Base-by-base conservation (phyloP, 2,329 filamentous ascomycete species). In the Bipolaris victoriae region DNA sequence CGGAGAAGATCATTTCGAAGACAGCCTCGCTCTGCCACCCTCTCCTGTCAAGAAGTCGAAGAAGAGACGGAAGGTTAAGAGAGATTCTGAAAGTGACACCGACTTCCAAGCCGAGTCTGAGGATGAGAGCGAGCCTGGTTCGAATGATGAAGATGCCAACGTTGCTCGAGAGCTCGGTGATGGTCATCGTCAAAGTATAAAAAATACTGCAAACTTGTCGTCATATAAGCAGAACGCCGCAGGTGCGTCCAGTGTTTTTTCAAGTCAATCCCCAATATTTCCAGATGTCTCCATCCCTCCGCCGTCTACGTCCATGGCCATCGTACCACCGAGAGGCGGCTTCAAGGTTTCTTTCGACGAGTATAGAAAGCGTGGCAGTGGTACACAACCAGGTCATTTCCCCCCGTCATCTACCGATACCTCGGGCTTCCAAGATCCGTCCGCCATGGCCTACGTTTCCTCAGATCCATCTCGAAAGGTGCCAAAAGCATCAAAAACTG, bases 31-130 rank as follows among this genome's bases (percentile, higher is more conserved):
- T 43, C 33, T 59, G 52, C 26, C 66, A 47, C 24, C 45, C 7
- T 62, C 69, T 0, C 75, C 78, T 0, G 47, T 69, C 40, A 79
- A 79, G 62, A 62, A 60, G 61, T 36, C 51, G 1, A 60, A 63
- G 18, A 68, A 68, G 60, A 60, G 61, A 45, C 59, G 60, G 52
- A 73, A 69, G 64, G 64, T 67, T 37, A 72, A 70, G 62, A 62
- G 73, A 9, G 70, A 69, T 15, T 74, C 77, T 24, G 79, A 79
- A 15, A 79, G 76, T 55, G 81, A 83, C 61, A 83, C 81, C 15
- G 81, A 82, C 61, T 83, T 83, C 64, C 79, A 81, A 49, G 75
- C 73, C 31, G 75, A 71, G 1, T 64, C 67, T 11, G 65, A 70
- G 13, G 71, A 71, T 16, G 71, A 71, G 39, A 67, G 67, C 33